Evolutionary conservation across 169 alveolate species (phyloP).

Genomic region (Prorocentrum cordatum): DNA sequence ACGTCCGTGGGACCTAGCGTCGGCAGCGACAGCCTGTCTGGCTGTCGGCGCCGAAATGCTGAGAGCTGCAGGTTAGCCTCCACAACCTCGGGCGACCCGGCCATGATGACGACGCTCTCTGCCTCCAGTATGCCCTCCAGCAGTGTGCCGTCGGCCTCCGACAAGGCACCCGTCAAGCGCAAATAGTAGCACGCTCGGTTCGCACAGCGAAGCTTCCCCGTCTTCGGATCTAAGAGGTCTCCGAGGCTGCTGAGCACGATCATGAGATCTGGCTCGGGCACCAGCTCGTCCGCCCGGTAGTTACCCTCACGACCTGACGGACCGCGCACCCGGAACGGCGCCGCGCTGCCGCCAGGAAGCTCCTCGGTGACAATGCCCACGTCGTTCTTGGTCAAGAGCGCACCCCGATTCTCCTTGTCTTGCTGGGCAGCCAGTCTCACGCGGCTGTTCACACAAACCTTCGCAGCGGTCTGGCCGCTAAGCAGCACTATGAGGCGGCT

Average conservation of each 20-base stretch:
- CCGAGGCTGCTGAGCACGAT: background rate
- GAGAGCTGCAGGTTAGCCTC: slow-evolving; percentile 63
- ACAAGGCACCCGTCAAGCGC: slow-evolving; percentile 27
- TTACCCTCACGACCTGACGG: slow-evolving; percentile 62
- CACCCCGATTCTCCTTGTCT: slow-evolving; percentile 52
- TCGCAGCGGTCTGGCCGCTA: background rate
- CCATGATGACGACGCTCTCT: background rate
- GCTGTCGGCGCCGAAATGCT: slow-evolving; percentile 68
- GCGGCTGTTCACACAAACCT: slow-evolving; percentile 17
- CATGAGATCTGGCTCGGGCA: slow-evolving; percentile 33
- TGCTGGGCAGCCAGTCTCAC: slow-evolving; percentile 58
- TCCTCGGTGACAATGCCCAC: slow-evolving; percentile 33
- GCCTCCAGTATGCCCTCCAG: background rate
- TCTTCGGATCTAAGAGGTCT: slow-evolving; percentile 18
- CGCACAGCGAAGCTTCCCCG: slow-evolving; percentile 20
- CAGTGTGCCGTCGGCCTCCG: slow-evolving; percentile 25
- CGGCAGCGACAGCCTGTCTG: slow-evolving; percentile 44
- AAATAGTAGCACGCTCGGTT: slow-evolving; percentile 47
- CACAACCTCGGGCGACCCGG: slow-evolving; percentile 22
- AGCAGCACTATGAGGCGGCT: background rate
- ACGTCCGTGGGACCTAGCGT: slow-evolving; percentile 42
- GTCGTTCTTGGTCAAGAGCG: slow-evolving; percentile 46
- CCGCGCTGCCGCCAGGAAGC: slow-evolving; percentile 16
- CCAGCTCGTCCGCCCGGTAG: slow-evolving; percentile 12
- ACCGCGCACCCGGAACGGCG: slow-evolving; percentile 42